phyloP scores from a whole-genome alignment of 2,329 filamentous ascomycete species.

The Teratosphaeria viscida region DNA sequence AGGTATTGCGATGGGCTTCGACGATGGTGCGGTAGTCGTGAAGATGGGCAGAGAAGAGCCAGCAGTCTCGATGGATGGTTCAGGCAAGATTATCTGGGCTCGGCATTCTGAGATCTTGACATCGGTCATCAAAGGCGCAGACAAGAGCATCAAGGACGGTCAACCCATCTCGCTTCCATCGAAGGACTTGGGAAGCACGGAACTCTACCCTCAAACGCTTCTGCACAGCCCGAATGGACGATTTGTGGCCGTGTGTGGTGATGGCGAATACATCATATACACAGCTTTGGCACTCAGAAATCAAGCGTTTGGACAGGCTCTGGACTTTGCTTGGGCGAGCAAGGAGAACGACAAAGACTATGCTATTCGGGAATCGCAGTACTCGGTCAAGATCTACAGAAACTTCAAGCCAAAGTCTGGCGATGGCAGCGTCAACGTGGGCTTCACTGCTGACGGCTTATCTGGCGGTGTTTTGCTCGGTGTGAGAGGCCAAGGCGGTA shows the following conservation, averaged over 20 bases:
- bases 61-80: constrained; percentile 92
- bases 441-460: constrained; percentile 87
- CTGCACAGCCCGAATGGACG: constrained; percentile 92
- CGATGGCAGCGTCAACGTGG: constrained; percentile 66
- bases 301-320: constrained; percentile 88
- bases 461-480: constrained; percentile 82
- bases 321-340: constrained; percentile 94
- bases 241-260: constrained; percentile 82
- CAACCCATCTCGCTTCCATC: constrained; percentile 75
- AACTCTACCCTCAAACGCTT: constrained; percentile 91
- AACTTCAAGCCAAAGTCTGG: constrained; percentile 90
- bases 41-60: constrained; percentile 97
- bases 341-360: constrained; percentile 99
- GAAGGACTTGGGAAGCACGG: constrained; percentile 91
- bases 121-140: constrained; percentile 86
- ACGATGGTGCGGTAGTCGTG: constrained; percentile 93
- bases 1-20: constrained; percentile 89
- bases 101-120: constrained; percentile 91
- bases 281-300: constrained; percentile 94
- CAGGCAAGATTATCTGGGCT: constrained; percentile 93
- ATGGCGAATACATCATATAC: constrained; percentile 98
- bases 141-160: constrained; percentile 76
- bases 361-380: constrained; percentile 86
- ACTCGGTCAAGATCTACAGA: constrained; percentile 93
- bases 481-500: constrained; percentile 87